Evolutionary conservation across 1,139 yeast species (phyloP), one percentile per base, ranked within the genome.

Genomic region (Diutina scorzettiae): DNA sequence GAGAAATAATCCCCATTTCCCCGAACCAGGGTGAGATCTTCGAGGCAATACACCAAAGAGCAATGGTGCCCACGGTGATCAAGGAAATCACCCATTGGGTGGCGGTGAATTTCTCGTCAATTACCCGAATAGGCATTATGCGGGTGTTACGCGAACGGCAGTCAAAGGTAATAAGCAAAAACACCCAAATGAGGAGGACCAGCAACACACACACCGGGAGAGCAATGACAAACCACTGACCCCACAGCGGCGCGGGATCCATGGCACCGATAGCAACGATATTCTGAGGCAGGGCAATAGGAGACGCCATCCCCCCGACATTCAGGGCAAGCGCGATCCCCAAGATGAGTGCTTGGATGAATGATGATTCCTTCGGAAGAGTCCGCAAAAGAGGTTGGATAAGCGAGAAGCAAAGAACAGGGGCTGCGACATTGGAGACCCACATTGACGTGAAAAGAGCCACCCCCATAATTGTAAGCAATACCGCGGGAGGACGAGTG

Each of bases 371-470:
- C 37, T 73, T 71, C 6, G 81, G 79, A 40, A 80, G 60, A 1
- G 81, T 73, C 51, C 83, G 70, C 44, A 80, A 62, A 21, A 81
- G 62, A 11, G 86, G 85, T 50, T 73, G 76, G 44, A 79, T 71
- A 48, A 81, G 64, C 1, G 84, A 76, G 54, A 77, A 80, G 51
- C 86, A 79, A 43, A 81, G 63, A 4, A 80, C 86, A 3, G 89
- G 89, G 0, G 86, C 80, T 0, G 89, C 89, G 43, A 81, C 87
- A 52, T 81, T 81, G 2, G 85, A 78, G 30, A 81, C 80, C 84
- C 86, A 80, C 84, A 80, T 79, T 1, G 85, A 77, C 14, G 81
- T 66, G 59, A 80, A 80, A 44, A 79, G 62, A 0, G 85, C 77
- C 31, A 81, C 82, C 37, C 71, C 62, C 86, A 80, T 80, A 44